A percentile compares a stretch with the other conserved stretches of the same genome.
These are phyloP conservation scores for Kwoniella heveanensis DNA, from an alignment of 768 basidiomycete genomes.

Conservation along the genomic window DNA sequence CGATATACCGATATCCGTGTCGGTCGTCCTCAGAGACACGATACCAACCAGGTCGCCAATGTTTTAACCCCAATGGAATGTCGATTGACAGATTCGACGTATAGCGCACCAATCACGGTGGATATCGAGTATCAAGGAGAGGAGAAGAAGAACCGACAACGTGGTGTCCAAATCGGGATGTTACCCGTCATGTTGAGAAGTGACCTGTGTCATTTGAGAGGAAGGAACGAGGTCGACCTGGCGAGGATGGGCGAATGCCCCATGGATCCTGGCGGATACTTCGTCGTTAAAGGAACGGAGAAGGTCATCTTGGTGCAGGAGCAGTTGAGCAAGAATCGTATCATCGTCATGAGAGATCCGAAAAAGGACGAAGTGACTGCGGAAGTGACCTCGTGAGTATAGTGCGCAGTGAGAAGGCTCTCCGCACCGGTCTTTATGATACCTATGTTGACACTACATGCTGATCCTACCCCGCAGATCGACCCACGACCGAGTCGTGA, in stretches of 20 bases:
- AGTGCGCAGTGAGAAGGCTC: not conserved
- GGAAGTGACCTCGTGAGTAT: slow-evolving; percentile 87
- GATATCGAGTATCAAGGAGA: slow-evolving; percentile 94
- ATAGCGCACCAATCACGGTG: slow-evolving; percentile 88
- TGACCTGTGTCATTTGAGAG: slow-evolving; percentile 88
- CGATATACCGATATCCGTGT: slow-evolving; percentile 95
- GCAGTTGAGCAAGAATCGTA: slow-evolving; percentile 97
- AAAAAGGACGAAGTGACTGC: slow-evolving; percentile 89
- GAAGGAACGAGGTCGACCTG: slow-evolving; percentile 72
- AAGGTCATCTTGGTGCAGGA: slow-evolving; percentile 99
- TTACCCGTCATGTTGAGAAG: slow-evolving; percentile 95
- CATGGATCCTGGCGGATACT: slow-evolving; percentile 98
- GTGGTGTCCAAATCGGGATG: slow-evolving; percentile 83
- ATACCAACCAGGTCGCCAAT: slow-evolving; percentile 63
- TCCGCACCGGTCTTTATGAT: too few relatives aligned
- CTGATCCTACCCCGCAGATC: slow-evolving; percentile 56
- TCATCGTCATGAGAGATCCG: slow-evolving; percentile 93
- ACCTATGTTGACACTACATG: slow-evolving; percentile 53
- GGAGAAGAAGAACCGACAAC: slow-evolving; percentile 77
- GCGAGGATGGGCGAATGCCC: slow-evolving; percentile 98
- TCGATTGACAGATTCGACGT: slow-evolving; percentile 90
- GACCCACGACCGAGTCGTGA: slow-evolving; percentile 73
- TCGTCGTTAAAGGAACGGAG: slow-evolving; percentile 97
- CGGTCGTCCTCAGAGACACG: slow-evolving; percentile 86
- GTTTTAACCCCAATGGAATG: slow-evolving; percentile 95